phyloP scores from a whole-genome alignment of 2,329 filamentous ascomycete species.

The Colletotrichum paranaense region DNA sequence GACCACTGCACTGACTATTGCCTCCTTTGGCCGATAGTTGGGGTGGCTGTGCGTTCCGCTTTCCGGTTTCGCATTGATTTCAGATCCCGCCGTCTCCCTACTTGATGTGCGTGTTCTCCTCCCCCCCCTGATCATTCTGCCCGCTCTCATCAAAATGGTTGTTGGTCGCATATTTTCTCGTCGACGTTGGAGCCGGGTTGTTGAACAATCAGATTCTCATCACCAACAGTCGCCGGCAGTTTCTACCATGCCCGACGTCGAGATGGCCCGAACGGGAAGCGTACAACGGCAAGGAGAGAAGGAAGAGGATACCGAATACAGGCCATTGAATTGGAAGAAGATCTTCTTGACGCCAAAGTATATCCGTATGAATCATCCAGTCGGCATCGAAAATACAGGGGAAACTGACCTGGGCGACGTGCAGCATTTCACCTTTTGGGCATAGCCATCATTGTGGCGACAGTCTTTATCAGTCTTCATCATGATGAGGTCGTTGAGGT shows the following conservation, averaged over 20 bases:
- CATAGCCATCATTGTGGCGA: conserved; percentile 44
- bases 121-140: not conserved
- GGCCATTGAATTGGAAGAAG: conserved; percentile 47
- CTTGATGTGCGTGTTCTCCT: not conserved
- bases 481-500: conserved; percentile 52
- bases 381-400: not conserved
- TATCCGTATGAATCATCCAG: conserved; percentile 36
- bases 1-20: conserved; percentile 10
- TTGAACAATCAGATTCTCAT: not conserved
- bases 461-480: conserved; percentile 47
- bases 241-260: conserved; percentile 28
- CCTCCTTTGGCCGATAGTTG: conserved; percentile 28
- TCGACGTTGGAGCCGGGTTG: not conserved
- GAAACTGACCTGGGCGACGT: not conserved
- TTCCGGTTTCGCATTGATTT: conserved; percentile 37
- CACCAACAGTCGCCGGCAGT: conserved; percentile 10
- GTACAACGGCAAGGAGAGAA: conserved; percentile 1
- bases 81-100: conserved; percentile 32
- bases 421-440: conserved; percentile 42
- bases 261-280: conserved; percentile 25
- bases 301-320: conserved; percentile 46
- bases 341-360: conserved; percentile 47
- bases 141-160: conserved; percentile 23
- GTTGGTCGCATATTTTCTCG: conserved; percentile 3
- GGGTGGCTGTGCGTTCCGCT: conserved; percentile 34